Conservation (phyloP, 495 filamentous ascomycete species). For the Aspergillus kassunensis region DNA sequence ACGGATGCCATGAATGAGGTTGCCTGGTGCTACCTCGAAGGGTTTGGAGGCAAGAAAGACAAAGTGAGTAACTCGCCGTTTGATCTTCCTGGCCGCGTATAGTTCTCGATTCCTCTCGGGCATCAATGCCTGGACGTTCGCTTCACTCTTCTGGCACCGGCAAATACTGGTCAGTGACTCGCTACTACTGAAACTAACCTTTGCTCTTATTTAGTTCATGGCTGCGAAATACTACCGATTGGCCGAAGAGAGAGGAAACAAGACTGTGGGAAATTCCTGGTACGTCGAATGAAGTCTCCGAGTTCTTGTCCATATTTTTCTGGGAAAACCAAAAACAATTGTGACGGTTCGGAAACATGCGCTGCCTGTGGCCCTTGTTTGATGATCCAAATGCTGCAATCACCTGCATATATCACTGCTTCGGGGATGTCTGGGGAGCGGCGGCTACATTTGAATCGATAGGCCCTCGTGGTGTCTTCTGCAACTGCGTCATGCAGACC, state of each 20-base stretch:
- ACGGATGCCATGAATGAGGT: conserved; percentile 97
- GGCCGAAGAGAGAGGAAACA: conserved; percentile 83
- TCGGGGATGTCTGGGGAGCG: conserved; percentile 14
- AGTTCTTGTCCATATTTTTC: conserved; percentile 9
- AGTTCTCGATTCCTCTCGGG: conserved; percentile 10
- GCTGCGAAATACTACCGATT: conserved; percentile 91
- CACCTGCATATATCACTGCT: conserved; percentile 19
- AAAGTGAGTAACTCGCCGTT: conserved; percentile 66
- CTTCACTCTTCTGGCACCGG: conserved; percentile 19
- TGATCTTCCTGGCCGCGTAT: conserved; percentile 2
- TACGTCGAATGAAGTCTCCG: conserved; percentile 46
- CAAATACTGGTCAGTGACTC: conserved; percentile 18
- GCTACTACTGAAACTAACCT: conserved; percentile 6
- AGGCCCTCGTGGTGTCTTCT: conserved; percentile 21
- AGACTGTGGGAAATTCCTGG: conserved; percentile 93
- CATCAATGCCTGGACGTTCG: conserved; percentile 17
- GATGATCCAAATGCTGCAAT: conserved; percentile 10
- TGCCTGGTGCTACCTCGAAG: conserved; percentile 93
- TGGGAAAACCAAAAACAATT: conserved; percentile 2
- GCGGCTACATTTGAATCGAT: conserved; percentile 17
- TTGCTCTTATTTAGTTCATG: conserved; percentile 55
- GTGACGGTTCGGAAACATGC: conserved; percentile 9
- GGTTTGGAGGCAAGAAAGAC: conserved; percentile 93
- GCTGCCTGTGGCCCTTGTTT: conserved; percentile 9
- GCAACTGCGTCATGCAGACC: conserved; percentile 23